These are phyloP conservation scores for Alopecurus myosuroides DNA, from an alignment of 176 grass and related monocot genomes.

Conservation along the genomic window DNA sequence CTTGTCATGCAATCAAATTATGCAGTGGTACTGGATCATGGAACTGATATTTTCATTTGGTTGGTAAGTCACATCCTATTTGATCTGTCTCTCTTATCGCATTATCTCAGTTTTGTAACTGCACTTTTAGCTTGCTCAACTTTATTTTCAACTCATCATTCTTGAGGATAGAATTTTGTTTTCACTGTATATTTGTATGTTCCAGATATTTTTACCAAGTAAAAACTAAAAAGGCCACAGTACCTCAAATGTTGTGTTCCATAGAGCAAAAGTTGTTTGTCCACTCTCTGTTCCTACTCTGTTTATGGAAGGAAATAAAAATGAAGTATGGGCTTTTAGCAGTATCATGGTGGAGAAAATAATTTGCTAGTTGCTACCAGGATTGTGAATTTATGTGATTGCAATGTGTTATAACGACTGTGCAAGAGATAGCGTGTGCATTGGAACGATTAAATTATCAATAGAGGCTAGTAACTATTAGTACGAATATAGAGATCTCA, in stretches of 20 bases:
- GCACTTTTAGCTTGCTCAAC: background rate
- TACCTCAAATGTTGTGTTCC: background rate
- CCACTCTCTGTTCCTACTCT: background rate
- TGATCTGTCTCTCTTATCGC: background rate
- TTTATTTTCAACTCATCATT: constrained; percentile 3
- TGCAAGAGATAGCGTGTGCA: background rate
- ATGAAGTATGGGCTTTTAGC: background rate
- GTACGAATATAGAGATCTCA: background rate
- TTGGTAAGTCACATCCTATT: constrained; percentile 63
- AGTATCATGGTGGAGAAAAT: background rate
- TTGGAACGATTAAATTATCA: constrained; percentile 1
- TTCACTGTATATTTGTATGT: background rate
- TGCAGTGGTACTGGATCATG: constrained; percentile 94
- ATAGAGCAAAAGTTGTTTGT: background rate
- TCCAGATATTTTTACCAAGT: background rate
- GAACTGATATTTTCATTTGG: constrained; percentile 99
- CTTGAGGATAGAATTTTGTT: background rate
- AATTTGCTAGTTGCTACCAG: background rate
- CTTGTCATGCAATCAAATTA: constrained; percentile 89
- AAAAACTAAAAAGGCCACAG: background rate
- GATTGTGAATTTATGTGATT: background rate
- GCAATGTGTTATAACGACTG: background rate
- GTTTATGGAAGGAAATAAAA: background rate
- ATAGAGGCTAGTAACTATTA: background rate
- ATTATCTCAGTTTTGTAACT: background rate